Evolutionary conservation across 306 rosid species (phyloP), one percentile per base, ranked within the genome.

Genomic region (Vigna hirtella): DNA sequence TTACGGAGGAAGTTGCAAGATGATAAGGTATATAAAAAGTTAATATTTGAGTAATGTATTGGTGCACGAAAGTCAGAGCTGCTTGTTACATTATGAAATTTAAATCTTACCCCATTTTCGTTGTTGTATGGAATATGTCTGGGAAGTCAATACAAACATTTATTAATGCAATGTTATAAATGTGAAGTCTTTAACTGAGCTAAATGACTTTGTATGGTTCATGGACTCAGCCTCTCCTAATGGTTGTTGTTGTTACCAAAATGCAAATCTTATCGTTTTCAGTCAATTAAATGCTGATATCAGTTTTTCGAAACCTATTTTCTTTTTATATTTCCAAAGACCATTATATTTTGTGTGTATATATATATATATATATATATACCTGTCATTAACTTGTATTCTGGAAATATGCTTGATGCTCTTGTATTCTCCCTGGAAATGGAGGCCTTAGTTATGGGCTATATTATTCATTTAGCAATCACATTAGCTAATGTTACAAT

Each of bases 1-100:
- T 32, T 91, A 61, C 82, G 89, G 65, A 89, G 87, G 76, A 92
- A 91, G 73, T 79, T 92, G 85, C 93, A 95, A 86, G 53, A 76
- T 79, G 90, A 90, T n/a, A 88, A 89, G 92, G 98, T 92, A 18
- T 38, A 15, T n/a, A 48, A 20, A 18, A 42, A 42, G 40, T 72
- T 71, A 32, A 22, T 4, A 2, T 73, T 53, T 69, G 65, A 34
- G 74, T 77, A 8, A 32, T 70, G 70, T 43, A 77, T 51, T 32
- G 56, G 83, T 42, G 62, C 73, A 51, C 15, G 14, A 59, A 38
- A 26, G 61, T 48, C 68, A 34, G 30, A 62, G 14, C 24, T 73
- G 16, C 5, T 71, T 63, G 71, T 9, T 38, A 65, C 72, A 38
- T 50, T 42, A 9, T 9, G 47, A 42, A 42, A 62, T 47, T 55